Evolutionary conservation across 306 rosid genomes (phyloP).

Genomic region (Clitoria ternatea): DNA sequence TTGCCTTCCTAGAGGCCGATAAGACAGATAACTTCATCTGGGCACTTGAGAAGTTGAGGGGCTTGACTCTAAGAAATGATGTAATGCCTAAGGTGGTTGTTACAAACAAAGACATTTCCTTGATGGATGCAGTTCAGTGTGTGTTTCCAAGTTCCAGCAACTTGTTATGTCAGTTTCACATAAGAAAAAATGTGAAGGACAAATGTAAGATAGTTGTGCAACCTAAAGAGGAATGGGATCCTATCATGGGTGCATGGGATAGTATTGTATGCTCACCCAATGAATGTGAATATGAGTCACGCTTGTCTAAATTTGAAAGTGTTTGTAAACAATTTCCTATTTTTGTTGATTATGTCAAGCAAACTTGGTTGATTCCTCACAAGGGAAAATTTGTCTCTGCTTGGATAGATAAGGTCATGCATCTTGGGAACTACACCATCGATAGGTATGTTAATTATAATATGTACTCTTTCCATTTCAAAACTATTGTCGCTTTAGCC

Average conservation of each 20-base stretch:
- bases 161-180: not conserved
- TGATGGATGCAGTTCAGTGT: not conserved
- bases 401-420: not conserved
- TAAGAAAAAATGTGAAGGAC: not conserved
- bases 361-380: not conserved
- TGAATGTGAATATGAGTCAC: not conserved
- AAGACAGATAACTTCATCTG: not conserved
- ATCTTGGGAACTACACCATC: not conserved
- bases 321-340: not conserved
- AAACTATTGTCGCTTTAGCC: no score
- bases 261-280: not conserved
- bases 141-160: not conserved
- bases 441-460: not conserved
- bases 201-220: not conserved
- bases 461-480: no score
- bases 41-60: not conserved
- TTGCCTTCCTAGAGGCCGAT: not conserved
- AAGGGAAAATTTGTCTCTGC: not conserved
- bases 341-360: not conserved
- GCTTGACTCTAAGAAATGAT: not conserved
- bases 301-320: not conserved
- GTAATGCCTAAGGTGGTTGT: not conserved
- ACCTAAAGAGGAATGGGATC: not conserved
- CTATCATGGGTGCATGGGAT: not conserved
- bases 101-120: not conserved